A percentile compares a stretch with the other conserved stretches of the same genome.
Evolutionary conservation across 208 protist species (phyloP).

Genomic region (Trypanosoma melophagium): DNA sequence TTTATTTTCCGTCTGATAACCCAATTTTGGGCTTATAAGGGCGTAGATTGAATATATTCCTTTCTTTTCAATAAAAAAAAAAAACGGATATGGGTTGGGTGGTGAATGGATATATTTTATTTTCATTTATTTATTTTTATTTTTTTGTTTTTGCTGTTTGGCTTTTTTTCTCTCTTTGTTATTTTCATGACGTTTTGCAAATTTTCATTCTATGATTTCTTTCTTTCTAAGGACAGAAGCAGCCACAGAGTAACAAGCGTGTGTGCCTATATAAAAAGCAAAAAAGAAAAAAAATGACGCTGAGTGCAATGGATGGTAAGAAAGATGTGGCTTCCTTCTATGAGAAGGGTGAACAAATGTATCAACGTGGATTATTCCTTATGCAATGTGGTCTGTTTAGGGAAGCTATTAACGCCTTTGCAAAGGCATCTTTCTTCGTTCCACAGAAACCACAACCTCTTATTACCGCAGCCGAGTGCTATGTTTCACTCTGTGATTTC

Average conservation of each 20-base stretch:
- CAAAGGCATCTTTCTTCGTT: slow-evolving; percentile 74
- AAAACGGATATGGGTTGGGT: too few relatives aligned
- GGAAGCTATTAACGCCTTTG: slow-evolving; percentile 65
- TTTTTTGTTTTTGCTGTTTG: neutral
- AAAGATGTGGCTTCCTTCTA: neutral
- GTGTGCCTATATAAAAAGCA: neutral
- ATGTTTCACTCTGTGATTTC: slow-evolving; percentile 80
- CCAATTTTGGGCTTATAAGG: too few relatives aligned
- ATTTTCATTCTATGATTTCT: too few relatives aligned
- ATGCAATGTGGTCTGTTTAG: slow-evolving; percentile 49
- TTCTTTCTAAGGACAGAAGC: too few relatives aligned
- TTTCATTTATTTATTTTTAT: neutral
- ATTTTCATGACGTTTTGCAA: too few relatives aligned
- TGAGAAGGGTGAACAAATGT: slow-evolving; percentile 36
- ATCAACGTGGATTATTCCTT: slow-evolving; percentile 46
- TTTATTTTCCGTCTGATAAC: too few relatives aligned
- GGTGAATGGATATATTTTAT: too few relatives aligned
- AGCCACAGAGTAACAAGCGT: too few relatives aligned
- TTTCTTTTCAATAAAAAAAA: slow-evolving; percentile 1
- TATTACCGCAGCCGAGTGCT: slow-evolving; percentile 78
- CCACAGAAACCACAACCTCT: slow-evolving; percentile 68
- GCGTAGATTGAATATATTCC: too few relatives aligned
- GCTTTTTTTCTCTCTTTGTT: neutral
- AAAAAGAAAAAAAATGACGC: slow-evolving; percentile 2
- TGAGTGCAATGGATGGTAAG: neutral